Conservation (phyloP, 495 filamentous ascomycete species). For the Daldinia concentrica region DNA sequence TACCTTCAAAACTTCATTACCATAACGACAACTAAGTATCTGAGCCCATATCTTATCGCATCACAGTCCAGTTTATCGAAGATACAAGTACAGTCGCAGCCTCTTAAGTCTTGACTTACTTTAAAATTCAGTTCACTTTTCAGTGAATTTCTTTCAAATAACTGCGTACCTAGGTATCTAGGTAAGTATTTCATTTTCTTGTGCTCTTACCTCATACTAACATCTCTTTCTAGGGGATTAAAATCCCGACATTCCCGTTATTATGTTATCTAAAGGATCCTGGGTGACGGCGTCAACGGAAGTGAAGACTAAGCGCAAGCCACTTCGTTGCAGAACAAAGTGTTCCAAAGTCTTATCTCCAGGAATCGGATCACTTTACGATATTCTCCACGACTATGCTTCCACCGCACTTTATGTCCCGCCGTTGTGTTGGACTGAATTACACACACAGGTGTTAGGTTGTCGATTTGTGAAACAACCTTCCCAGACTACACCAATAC, state of each 20-base stretch:
- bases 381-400: slow-evolving; percentile 57
- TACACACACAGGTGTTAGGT: slow-evolving; percentile 52
- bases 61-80: background rate
- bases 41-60: background rate
- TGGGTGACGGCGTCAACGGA: background rate
- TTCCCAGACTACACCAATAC: slow-evolving; percentile 45
- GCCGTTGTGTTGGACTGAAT: slow-evolving; percentile 59
- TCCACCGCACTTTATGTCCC: slow-evolving; percentile 51
- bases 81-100: background rate
- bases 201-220: slow-evolving; percentile 1
- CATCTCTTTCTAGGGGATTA: slow-evolving; percentile 3
- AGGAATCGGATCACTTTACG: slow-evolving; percentile 56
- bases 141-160: background rate
- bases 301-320: slow-evolving; percentile 19
- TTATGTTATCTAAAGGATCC: slow-evolving; percentile 7
- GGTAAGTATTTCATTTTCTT: background rate
- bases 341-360: slow-evolving; percentile 42
- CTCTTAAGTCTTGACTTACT: background rate
- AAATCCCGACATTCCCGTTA: background rate
- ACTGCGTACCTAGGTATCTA: too few species aligned
- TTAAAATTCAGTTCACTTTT: background rate
- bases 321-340: slow-evolving; percentile 6
- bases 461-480: slow-evolving; percentile 50
- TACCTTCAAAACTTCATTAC: background rate
- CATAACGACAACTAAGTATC: background rate